Percentiles rank a stretch among this genome's conserved stretches.
Evolutionary conservation across 2,329 filamentous ascomycete species (phyloP).

Genomic region (Lecanosticta acicola): DNA sequence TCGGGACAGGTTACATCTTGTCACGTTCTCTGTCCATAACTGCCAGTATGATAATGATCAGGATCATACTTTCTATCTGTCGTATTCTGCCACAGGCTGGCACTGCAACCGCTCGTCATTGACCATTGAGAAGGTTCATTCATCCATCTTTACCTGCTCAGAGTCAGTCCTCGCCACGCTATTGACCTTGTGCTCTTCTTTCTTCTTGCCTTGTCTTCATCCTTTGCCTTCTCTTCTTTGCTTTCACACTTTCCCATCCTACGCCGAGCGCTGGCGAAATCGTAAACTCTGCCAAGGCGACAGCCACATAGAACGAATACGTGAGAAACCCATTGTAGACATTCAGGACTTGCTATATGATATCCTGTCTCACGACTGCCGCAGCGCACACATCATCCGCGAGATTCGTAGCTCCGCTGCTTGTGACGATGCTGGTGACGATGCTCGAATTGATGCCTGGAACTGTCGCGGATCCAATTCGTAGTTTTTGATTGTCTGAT

Average conservation of each 20-base stretch:
- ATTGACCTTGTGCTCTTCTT: no score
- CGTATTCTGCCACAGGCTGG: no score
- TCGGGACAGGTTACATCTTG: no score
- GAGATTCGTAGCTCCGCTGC: conserved; percentile 6
- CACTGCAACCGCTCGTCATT: no score
- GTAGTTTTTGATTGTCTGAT: conserved; percentile 7
- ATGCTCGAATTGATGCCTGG: background rate
- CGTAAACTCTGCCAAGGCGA: conserved; percentile 9
- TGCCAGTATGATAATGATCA: no score
- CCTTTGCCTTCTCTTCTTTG: conserved; percentile 9
- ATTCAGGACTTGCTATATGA: background rate
- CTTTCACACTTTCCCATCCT: conserved; percentile 32
- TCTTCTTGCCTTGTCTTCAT: no score
- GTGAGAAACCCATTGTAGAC: conserved; percentile 1
- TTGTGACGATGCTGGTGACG: conserved; percentile 1
- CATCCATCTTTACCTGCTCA: no score
- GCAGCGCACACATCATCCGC: conserved; percentile 1
- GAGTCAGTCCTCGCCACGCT: no score
- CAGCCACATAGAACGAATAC: conserved; percentile 7
- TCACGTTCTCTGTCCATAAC: no score
- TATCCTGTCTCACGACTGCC: background rate
- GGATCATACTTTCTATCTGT: no score
- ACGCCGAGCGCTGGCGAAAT: conserved; percentile 6
- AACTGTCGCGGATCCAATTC: background rate
- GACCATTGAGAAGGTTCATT: no score